phyloP scores from a whole-genome alignment of 139 green algal genomes.

The Chlorella sp. region DNA sequence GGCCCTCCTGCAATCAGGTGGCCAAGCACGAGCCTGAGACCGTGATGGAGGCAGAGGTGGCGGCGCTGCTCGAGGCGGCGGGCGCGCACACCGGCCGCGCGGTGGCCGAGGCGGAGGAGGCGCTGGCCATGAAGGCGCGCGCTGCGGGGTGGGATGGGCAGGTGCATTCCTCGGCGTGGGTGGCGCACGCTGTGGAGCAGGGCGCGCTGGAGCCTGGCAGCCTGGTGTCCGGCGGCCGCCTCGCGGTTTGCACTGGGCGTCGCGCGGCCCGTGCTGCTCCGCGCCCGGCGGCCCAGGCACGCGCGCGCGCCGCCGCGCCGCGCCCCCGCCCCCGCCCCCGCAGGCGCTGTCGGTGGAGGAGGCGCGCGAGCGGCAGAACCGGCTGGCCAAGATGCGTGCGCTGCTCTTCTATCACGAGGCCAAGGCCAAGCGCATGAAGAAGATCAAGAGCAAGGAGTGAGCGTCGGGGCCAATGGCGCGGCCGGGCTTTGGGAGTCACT shows the following conservation, averaged over 20 bases:
- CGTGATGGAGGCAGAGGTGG: constrained; percentile 86
- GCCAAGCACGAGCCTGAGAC: constrained; percentile 64
- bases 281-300: too few species aligned
- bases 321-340: neutral
- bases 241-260: too few species aligned
- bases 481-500: too few species aligned
- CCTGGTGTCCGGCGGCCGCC: too few species aligned
- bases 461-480: too few species aligned
- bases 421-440: constrained; percentile 85
- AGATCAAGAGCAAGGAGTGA: constrained; percentile 89
- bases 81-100: constrained; percentile 52
- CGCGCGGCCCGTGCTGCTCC: too few species aligned
- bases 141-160: neutral
- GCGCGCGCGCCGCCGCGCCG: neutral
- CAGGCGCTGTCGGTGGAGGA: constrained; percentile 81
- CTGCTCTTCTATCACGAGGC: constrained; percentile 93
- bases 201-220: too few species aligned
- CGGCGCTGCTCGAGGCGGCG: constrained; percentile 73
- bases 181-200: too few species aligned
- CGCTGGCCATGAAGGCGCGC: constrained; percentile 67
- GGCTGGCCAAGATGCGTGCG: constrained; percentile 78
- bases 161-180: too few species aligned
- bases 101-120: constrained; percentile 72
- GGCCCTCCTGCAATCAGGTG: too few species aligned
- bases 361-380: constrained; percentile 62